Percentiles rank a stretch among this genome's conserved stretches.
Evolutionary conservation across 2,329 filamentous ascomycete genomes (phyloP).

Genomic region (Orbilia quercus): DNA sequence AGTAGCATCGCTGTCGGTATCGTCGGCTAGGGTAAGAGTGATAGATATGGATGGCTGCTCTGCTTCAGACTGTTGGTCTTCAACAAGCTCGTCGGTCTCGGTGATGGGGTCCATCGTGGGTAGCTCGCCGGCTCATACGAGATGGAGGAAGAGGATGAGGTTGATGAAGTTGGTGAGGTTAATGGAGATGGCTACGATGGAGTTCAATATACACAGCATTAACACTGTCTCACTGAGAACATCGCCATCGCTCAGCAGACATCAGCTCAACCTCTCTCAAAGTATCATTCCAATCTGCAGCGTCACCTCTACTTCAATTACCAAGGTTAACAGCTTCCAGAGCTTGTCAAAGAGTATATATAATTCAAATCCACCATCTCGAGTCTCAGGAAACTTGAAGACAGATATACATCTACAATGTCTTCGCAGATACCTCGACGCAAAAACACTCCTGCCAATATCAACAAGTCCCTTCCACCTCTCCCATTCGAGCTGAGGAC

Average conservation of each 20-base stretch:
- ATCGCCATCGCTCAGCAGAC: neutral
- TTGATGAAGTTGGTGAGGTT: neutral
- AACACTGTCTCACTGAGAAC: neutral
- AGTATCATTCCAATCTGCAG: too few species aligned
- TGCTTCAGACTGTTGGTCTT: neutral
- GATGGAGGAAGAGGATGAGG: neutral
- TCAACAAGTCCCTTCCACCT: slow-evolving; percentile 42
- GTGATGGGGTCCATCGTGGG: slow-evolving; percentile 36
- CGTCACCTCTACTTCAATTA: too few species aligned
- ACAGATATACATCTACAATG: neutral
- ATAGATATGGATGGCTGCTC: neutral
- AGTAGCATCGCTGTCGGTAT: neutral
- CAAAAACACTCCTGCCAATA: neutral
- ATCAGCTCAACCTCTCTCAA: neutral
- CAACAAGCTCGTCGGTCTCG: slow-evolving; percentile 27
- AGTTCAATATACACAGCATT: neutral
- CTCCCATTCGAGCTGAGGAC: slow-evolving; percentile 34
- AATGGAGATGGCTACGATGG: neutral
- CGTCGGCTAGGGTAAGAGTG: neutral
- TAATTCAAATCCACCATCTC: too few species aligned
- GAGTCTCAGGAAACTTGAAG: neutral
- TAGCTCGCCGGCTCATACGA: neutral
- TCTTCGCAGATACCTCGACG: slow-evolving; percentile 28
- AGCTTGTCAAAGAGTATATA: too few species aligned
- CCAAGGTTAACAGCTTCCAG: too few species aligned